Evolutionary conservation across 495 filamentous ascomycete genomes (phyloP).

Genomic region (Massariosphaeria phaeospora): DNA sequence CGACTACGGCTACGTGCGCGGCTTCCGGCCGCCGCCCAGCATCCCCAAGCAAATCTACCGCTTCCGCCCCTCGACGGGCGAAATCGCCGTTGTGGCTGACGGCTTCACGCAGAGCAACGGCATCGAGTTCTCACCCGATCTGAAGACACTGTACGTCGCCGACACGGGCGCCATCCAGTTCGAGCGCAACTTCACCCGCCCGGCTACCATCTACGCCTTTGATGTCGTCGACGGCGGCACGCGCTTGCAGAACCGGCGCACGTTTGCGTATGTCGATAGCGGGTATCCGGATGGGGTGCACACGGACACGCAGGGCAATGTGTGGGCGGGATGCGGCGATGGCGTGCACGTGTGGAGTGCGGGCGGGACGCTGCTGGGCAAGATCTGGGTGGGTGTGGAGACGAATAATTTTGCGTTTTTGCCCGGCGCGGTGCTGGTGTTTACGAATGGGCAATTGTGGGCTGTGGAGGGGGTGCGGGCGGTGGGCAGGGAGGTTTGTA

Average conservation of each 20-base stretch:
- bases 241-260: conserved; percentile 30
- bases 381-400: conserved; percentile 31
- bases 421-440: conserved; percentile 30
- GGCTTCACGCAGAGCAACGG: conserved; percentile 42
- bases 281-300: conserved; percentile 37
- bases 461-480: conserved; percentile 35
- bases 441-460: conserved; percentile 36
- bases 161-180: conserved; percentile 42
- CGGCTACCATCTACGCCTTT: conserved; percentile 39
- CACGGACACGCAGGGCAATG: conserved; percentile 32
- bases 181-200: conserved; percentile 30
- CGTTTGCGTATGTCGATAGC: conserved; percentile 38
- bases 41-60: conserved; percentile 52
- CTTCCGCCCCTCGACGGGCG: conserved; percentile 47
- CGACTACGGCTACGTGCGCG: conserved; percentile 46
- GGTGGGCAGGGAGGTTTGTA: conserved; percentile 35
- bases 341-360: conserved; percentile 35
- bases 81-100: conserved; percentile 46
- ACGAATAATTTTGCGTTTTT: conserved; percentile 40
- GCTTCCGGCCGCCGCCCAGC: conserved; percentile 44
- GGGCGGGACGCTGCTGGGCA: conserved; percentile 24
- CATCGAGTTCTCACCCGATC: conserved; percentile 45
- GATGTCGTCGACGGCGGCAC: conserved; percentile 33
- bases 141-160: conserved; percentile 44
- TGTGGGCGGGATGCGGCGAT: conserved; percentile 33